These are phyloP conservation scores for Pichia sp. DNA, from an alignment of 1,139 yeast species.

Conservation along the genomic window DNA sequence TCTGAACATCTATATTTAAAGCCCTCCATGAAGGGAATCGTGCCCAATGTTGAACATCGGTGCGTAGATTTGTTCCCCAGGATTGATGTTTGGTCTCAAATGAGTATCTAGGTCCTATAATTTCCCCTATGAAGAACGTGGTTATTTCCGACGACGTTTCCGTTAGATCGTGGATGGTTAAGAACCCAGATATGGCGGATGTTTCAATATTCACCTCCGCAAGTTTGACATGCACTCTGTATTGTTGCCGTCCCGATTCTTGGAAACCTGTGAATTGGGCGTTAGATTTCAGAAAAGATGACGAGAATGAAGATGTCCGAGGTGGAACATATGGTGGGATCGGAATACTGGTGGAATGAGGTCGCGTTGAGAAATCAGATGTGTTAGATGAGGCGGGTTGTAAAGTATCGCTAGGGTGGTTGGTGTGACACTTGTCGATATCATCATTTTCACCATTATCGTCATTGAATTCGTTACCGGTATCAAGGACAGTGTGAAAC, in stretches of 20 bases:
- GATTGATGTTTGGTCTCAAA: constrained; percentile 38
- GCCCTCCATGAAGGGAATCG: constrained; percentile 57
- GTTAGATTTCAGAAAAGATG: constrained; percentile 52
- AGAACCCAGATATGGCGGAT: constrained; percentile 65
- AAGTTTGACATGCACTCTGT: constrained; percentile 66
- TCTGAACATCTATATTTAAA: constrained; percentile 27
- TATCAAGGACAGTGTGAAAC: too few relatives aligned
- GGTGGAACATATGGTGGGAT: too few relatives aligned
- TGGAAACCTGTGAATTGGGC: constrained; percentile 64
- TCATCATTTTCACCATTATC: too few relatives aligned
- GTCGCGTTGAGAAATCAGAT: too few relatives aligned
- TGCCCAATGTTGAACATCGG: constrained; percentile 84
- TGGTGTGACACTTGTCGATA: too few relatives aligned
- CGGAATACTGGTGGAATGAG: too few relatives aligned
- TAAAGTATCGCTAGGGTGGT: too few relatives aligned
- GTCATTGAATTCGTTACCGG: too few relatives aligned
- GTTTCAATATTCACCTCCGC: constrained; percentile 59
- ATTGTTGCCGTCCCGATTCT: constrained; percentile 60
- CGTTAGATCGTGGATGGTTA: constrained; percentile 76
- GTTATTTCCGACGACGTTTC: constrained; percentile 69
- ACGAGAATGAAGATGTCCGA: too few relatives aligned
- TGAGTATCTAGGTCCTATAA: constrained; percentile 54
- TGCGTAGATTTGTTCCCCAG: constrained; percentile 60
- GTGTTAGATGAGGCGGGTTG: too few relatives aligned
- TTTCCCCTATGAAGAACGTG: constrained; percentile 84